Base-by-base conservation (phyloP, 176 grass and related monocot species). In the bread wheat (Triticum aestivum) region DNA sequence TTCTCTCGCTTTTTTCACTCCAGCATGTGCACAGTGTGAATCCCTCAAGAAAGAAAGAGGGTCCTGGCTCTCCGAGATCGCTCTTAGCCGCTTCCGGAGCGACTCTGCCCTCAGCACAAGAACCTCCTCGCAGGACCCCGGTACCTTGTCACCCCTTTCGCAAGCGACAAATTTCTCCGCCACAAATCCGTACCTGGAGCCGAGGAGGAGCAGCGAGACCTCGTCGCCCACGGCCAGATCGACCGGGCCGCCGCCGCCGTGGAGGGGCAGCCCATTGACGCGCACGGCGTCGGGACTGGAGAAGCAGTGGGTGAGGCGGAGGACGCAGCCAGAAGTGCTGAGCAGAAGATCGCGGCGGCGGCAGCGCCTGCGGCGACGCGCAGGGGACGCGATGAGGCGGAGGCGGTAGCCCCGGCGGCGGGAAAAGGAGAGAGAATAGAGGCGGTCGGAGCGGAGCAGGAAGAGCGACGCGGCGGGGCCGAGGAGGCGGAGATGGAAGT, bases 41-140 rank as follows among this genome's bases (percentile, higher is more conserved):
- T 75, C 89, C 72, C 85, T 93, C 75, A 95, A 83, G 45, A 91
- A 95, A 51, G 87, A 93, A 80, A 97, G 70, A 49, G 92, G 95
- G 62, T 95, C 95, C 10, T 82, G 67, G n/a, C 95, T 91, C 35
- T 80, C 33, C 1, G 90, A 83, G 58, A 93, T 93, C 27, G 74
- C 84, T 80, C 89, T 92, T 26, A 97, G 78, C 77, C 90, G 83
- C 11, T 84, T 87, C 82, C 84, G 70, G 33, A 97, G 87, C 30
- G 81, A 88, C 34, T 90, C 76, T n/a, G 92, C 91, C 82, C 87
- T 91, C 35, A 82, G 80, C 18, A 86, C 82, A 83, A 90, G 33
- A 42, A 52, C 79, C 68, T 85, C 85, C 30, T 39, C 73, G 73
- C 52, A 71, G 26, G 84, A 59, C 67, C 70, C 61, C 69, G 9